These are phyloP conservation scores for Chrysosporium keratinophilum DNA, from an alignment of 2,329 filamentous ascomycete species.

Conservation along the genomic window DNA sequence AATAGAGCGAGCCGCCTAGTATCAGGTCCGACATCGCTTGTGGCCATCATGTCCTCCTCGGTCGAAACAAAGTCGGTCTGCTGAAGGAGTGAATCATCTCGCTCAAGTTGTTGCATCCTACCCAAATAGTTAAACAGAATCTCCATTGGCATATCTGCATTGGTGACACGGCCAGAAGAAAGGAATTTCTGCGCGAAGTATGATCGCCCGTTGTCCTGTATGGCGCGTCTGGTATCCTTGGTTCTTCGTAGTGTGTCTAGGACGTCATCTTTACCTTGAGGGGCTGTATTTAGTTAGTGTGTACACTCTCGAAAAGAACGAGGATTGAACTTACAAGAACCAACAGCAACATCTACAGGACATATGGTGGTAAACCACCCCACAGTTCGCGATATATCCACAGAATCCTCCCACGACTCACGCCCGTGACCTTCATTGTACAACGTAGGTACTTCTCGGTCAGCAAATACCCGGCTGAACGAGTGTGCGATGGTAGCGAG, in stretches of 20 bases:
- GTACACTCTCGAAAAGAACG: background rate
- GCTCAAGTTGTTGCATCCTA: conserved; percentile 36
- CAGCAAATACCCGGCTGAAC: conserved; percentile 35
- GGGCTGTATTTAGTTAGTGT: background rate
- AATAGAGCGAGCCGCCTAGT: conserved; percentile 41
- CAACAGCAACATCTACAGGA: conserved; percentile 31
- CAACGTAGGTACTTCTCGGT: conserved; percentile 35
- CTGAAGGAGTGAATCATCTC: conserved; percentile 35
- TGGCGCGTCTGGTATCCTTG: conserved; percentile 31
- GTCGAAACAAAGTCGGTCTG: conserved; percentile 29
- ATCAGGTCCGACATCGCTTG: conserved; percentile 36
- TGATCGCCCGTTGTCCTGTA: conserved; percentile 24
- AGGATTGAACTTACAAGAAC: conserved; percentile 8
- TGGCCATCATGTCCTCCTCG: conserved; percentile 25
- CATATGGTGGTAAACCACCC: conserved; percentile 44
- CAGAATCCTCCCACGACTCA: conserved; percentile 34
- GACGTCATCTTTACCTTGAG: conserved; percentile 17
- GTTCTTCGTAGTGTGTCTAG: conserved; percentile 28
- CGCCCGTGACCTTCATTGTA: conserved; percentile 44
- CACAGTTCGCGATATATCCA: conserved; percentile 40
- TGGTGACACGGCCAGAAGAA: conserved; percentile 22
- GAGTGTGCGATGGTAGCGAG: conserved; percentile 34
- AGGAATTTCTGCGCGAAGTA: conserved; percentile 30
- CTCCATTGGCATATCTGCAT: conserved; percentile 32
- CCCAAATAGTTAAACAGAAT: conserved; percentile 35